Conservation (phyloP, 78 protist species). For the Dictyostelium intermedium region DNA sequence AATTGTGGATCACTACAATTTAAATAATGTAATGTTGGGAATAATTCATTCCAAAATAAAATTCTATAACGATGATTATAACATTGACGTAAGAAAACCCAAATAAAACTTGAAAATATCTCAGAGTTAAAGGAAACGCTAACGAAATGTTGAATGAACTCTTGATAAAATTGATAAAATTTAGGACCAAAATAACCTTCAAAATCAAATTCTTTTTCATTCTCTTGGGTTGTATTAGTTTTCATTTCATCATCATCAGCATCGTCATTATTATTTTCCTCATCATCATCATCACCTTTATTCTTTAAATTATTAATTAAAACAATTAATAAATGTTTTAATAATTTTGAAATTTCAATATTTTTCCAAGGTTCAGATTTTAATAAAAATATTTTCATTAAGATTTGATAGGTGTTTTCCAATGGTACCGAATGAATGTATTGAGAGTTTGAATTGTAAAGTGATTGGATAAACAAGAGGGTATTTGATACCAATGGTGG, state of each 20-base stretch:
- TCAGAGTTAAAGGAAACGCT: slow-evolving; percentile 32
- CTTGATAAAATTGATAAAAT: slow-evolving; percentile 57
- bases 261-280: neutral
- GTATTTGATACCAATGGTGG: slow-evolving; percentile 29
- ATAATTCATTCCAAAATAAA: slow-evolving; percentile 45
- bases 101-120: slow-evolving; percentile 29
- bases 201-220: slow-evolving; percentile 46
- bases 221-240: neutral
- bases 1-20: neutral
- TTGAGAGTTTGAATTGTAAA: slow-evolving; percentile 16
- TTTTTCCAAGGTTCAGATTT: slow-evolving; percentile 44
- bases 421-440: slow-evolving; percentile 58
- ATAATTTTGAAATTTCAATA: neutral
- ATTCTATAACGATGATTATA: slow-evolving; percentile 20
- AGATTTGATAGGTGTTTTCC: slow-evolving; percentile 30
- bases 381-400: slow-evolving; percentile 51
- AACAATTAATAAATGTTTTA: slow-evolving; percentile 22
- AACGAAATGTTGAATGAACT: slow-evolving; percentile 25
- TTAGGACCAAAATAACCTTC: slow-evolving; percentile 30
- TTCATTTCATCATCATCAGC: neutral
- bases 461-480: slow-evolving; percentile 17
- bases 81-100: slow-evolving; percentile 39
- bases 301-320: neutral
- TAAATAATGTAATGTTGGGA: slow-evolving; percentile 33
- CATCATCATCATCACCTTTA: neutral